Evolutionary conservation across 108 stramenopile species (phyloP), one percentile per base, ranked within the genome.

Genomic region (Bacterosira constricta): DNA sequence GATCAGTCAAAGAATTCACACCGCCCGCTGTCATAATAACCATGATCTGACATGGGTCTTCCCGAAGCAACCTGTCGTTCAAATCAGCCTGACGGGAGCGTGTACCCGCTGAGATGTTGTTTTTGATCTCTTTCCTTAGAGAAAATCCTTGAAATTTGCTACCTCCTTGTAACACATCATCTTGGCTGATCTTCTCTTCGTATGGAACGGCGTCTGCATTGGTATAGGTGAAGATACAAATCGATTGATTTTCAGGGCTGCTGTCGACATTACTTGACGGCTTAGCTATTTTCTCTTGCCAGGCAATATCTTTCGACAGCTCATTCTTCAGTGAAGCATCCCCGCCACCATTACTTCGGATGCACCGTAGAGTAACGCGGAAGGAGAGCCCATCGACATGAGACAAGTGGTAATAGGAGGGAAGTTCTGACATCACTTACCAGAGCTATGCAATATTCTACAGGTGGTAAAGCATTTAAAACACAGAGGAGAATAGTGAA

Each of bases 381-480:
- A 73, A 73, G 1, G 41, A 39, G 20, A 73, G 63, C 13, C 56
- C 31, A 3, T 32, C 29, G 52, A 64, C 35, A 26, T 73, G 63
- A 18, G 72, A 73, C 17, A 73, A 63, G 47, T 73, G 63, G 30
- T 73, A 41, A 36, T 73, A 73, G 26, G 54, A 65, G 15, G 72
- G 63, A n/a, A 73, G 61, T 30, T 54, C 53, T 0, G 53, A 31
- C 53, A 52, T 52, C 4, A 29, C n/a, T n/a, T n/a, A n/a, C n/a
- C n/a, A n/a, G n/a, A n/a, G n/a, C n/a, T n/a, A n/a, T n/a, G n/a
- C n/a, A n/a, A n/a, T n/a, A n/a, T n/a, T n/a, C n/a, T n/a, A n/a
- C n/a, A n/a, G n/a, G n/a, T n/a, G n/a, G n/a, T n/a, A n/a, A n/a
- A n/a, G n/a, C n/a, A n/a, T n/a, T n/a, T n/a, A n/a, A n/a, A n/a